phyloP scores from a whole-genome alignment of 75 land plant species.

The Chamaecyparis obtusa region DNA sequence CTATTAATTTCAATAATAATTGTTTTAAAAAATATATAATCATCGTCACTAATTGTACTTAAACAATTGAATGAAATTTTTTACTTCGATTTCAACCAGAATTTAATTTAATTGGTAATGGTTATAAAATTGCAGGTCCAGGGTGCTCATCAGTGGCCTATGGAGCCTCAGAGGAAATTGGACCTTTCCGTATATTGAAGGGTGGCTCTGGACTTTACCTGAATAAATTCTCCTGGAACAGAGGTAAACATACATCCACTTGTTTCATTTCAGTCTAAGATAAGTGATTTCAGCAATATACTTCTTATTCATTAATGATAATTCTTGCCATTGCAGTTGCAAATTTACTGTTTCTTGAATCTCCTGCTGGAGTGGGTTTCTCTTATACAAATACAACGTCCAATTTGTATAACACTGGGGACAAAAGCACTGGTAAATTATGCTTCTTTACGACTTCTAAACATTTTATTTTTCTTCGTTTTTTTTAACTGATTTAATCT shows the following conservation, averaged over 20 bases:
- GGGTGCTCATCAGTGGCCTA: conserved; percentile 87
- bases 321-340: conserved; percentile 25
- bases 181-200: conserved; percentile 62
- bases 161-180: conserved; percentile 81
- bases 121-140: conserved; percentile 56
- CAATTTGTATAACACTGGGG: conserved; percentile 47
- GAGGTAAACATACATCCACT: conserved; percentile 5
- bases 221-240: conserved; percentile 70
- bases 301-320: not conserved
- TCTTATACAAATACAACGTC: conserved; percentile 67
- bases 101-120: not conserved
- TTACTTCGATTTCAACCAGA: not conserved
- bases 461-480: not conserved
- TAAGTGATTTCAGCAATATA: not conserved
- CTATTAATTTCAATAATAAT: too few relatives aligned
- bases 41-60: too few relatives aligned
- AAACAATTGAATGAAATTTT: too few relatives aligned
- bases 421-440: conserved; percentile 47
- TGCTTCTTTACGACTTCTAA: not conserved
- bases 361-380: conserved; percentile 78
- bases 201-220: conserved; percentile 44
- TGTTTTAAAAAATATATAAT: too few relatives aligned
- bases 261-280: not conserved
- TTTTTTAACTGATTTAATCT: not conserved
- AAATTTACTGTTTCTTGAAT: conserved; percentile 70